Evolutionary conservation across 1,284 basidiomycete genomes (phyloP), one percentile per base, ranked within the genome.

Genomic region (Cutaneotrichosporon cyanovorans): DNA sequence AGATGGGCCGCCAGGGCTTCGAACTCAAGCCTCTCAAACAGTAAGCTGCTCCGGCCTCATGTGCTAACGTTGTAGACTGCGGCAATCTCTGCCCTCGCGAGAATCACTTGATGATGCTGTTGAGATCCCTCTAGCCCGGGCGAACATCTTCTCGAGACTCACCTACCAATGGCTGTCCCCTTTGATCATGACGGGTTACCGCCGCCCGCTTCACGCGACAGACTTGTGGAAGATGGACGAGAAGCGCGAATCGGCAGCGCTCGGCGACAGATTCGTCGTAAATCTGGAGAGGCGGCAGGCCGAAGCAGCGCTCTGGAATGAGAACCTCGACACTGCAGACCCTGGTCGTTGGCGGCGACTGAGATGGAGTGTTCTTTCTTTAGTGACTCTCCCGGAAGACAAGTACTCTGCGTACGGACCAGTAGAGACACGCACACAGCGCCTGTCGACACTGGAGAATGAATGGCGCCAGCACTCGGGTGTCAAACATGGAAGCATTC

Each of bases 161-260:
- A 80, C 81, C 0, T 85, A 78, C 80, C 23, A 64, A 53, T 68
- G 65, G 65, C 57, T 66, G 19, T 81, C 80, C 0, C 81, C 82
- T 2, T 74, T 87, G 41, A 84, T 87, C 80, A 77, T 76, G 45
- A 30, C 58, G 31, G 60, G 60, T 0, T 85, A 81, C 61, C 80
- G 83, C 58, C 75, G 84, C 22, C 80, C 82, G 0, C 72, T 84
- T 0, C 81, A 84, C 63, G 82, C 81, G 0, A 78, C 81, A 0
- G 83, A 85, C 64, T 65, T 84, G 15, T 84, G 81, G 80, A 80
- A 62, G 41, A 57, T 65, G 65, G 80, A 82, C 18, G 7, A 12
- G 5, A 30, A 16, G 16, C 23, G 38, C 14, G n/a, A 40, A 19
- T 15, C 25, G 28, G 10, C 4, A 28, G 19, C 25, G 15, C 73